Evolutionary conservation across 2,329 filamentous ascomycete genomes (phyloP), one percentile per base, ranked within the genome.

Genomic region (Endocalyx cinctus): DNA sequence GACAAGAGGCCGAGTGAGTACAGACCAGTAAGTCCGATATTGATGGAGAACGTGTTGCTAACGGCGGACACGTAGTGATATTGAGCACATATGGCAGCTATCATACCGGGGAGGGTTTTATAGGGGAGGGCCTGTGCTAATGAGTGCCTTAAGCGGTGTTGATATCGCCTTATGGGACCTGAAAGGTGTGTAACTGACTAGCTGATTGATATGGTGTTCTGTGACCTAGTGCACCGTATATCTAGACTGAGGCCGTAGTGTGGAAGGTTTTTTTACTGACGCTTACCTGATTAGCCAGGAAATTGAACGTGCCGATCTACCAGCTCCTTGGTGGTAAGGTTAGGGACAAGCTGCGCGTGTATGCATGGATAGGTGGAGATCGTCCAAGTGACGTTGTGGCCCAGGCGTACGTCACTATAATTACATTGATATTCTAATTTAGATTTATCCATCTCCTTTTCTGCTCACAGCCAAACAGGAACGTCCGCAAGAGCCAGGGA

Each of bases 131-230:
- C 79, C 82, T 0, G 82, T 87, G 10, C 79, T 87, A 46, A 86
- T 87, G 82, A 82, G 77, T 44, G 84, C 83, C 1, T 59, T 87
- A 8, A 74, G 81, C 1, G 84, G 83, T 4, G 75, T 87, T 31
- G 83, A 87, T 49, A 87, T 87, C 54, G 82, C 82, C 0, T 62
- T 87, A 1, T 87, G 82, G 82, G 82, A 87, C 58, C 62, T 87
- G 14, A 86, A 86, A 61, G 62, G 61, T 57, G 25, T 18, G 20
- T n/a, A 11, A 4, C 11, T 6, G 6, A 4, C 12, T 11, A n/a
- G n/a, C n/a, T n/a, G n/a, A n/a, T n/a, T n/a, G n/a, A n/a, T n/a
- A n/a, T n/a, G n/a, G n/a, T n/a, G n/a, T n/a, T n/a, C n/a, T n/a
- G n/a, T n/a, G n/a, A n/a, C n/a, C n/a, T n/a, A n/a, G n/a, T n/a